These are phyloP conservation scores for Pythium rhizo-oryzae DNA, from an alignment of 352 stramenopile species.

Conservation along the genomic window DNA sequence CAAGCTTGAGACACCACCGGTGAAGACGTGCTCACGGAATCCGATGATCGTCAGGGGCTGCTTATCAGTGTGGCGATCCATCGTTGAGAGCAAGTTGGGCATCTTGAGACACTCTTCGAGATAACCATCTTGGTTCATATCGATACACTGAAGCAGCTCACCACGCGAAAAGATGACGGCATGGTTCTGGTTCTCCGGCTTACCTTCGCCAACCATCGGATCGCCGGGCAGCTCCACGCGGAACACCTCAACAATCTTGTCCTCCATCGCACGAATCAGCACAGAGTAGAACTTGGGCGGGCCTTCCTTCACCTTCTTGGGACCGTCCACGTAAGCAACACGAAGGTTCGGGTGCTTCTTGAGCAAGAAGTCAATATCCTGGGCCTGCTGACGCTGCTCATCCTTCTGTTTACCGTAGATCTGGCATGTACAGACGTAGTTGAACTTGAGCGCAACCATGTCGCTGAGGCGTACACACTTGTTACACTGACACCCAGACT, in stretches of 20 bases:
- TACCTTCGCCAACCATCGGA: conserved; percentile 86
- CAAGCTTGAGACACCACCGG: conserved; percentile 79
- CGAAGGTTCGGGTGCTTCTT: conserved; percentile 80
- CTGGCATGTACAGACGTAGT: conserved; percentile 88
- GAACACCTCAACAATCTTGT: conserved; percentile 84
- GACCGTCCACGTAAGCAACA: conserved; percentile 83
- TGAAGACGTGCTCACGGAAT: conserved; percentile 88
- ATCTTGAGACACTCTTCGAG: conserved; percentile 85
- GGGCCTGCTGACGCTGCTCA: conserved; percentile 77
- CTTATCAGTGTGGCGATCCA: conserved; percentile 72
- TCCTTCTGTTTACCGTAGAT: conserved; percentile 90
- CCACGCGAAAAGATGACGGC: conserved; percentile 87
- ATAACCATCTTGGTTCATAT: conserved; percentile 91
- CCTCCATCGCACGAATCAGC: conserved; percentile 67
- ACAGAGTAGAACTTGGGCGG: conserved; percentile 86
- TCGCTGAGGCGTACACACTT: conserved; percentile 83
- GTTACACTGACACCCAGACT: conserved; percentile 77
- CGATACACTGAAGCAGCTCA: conserved; percentile 88
- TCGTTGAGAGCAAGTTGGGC: conserved; percentile 80
- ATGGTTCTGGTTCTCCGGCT: conserved; percentile 91
- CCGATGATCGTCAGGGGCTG: conserved; percentile 81
- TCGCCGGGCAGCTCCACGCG: conserved; percentile 83
- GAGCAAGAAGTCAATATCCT: conserved; percentile 66
- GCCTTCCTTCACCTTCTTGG: conserved; percentile 88
- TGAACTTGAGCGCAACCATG: conserved; percentile 91